A percentile compares a stretch with the other conserved stretches of the same genome.
phyloP scores from a whole-genome alignment of 345 rosid genomes.

The Arabis hirsuta region DNA sequence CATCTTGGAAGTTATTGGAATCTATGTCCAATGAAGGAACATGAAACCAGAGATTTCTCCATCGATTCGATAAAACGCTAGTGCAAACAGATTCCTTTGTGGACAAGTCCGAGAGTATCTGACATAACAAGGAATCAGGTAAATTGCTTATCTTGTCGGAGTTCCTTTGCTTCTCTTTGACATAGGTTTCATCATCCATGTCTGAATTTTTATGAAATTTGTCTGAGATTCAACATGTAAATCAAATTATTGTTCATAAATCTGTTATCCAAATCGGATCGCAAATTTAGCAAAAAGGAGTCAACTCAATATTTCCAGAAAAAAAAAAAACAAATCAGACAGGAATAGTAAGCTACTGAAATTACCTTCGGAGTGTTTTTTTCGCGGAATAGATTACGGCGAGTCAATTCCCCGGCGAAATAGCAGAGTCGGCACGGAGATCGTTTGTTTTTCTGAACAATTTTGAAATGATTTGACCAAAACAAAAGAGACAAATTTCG shows the following conservation, averaged over 20 bases:
- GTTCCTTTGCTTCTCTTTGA: conserved; percentile 26
- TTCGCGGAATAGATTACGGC: not conserved
- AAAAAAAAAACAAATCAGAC: not conserved
- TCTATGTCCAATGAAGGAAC: conserved; percentile 35
- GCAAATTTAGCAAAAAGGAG: not conserved
- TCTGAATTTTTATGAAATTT: not conserved
- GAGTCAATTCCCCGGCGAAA: not conserved
- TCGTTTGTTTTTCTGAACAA: not conserved
- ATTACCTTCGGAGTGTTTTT: not conserved
- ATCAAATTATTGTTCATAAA: not conserved
- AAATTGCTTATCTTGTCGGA: conserved; percentile 26
- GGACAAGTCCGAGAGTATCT: conserved; percentile 28
- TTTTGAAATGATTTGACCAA: too few relatives aligned
- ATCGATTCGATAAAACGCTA: conserved; percentile 31
- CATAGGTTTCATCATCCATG: conserved; percentile 18
- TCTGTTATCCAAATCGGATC: not conserved
- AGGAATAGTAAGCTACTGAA: not conserved
- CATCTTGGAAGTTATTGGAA: conserved; percentile 12
- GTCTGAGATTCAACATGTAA: conserved; percentile 14
- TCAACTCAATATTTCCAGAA: conserved; percentile 18
- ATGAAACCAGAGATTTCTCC: conserved; percentile 30
- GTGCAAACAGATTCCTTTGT: conserved; percentile 36
- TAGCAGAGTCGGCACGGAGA: not conserved
- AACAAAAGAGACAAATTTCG: too few relatives aligned
- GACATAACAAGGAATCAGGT: conserved; percentile 33